These are phyloP conservation scores for Dictyostelium purpureum DNA, from an alignment of 78 protist genomes.

Conservation along the genomic window DNA sequence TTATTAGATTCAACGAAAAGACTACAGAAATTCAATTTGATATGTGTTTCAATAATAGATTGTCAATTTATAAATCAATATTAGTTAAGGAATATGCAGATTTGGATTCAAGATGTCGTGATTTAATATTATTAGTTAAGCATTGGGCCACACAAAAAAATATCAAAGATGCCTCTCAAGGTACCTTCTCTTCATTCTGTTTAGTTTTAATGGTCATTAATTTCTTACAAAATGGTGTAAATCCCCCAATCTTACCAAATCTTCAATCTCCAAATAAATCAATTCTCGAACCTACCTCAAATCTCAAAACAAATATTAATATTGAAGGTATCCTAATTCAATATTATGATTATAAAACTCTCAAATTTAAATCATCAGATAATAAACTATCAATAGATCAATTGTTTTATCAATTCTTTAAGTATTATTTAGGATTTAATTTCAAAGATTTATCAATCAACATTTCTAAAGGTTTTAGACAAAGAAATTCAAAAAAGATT, in stretches of 20 bases:
- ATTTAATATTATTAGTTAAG: conserved; percentile 4
- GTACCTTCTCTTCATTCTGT: conserved; percentile 6
- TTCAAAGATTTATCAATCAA: background rate
- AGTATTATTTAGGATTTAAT: background rate
- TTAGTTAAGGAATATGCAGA: background rate
- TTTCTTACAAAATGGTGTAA: background rate
- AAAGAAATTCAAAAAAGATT: no score
- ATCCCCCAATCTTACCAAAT: background rate
- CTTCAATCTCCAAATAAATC: background rate
- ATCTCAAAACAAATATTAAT: background rate
- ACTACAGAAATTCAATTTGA: background rate
- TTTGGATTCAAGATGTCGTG: background rate
- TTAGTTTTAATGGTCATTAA: background rate
- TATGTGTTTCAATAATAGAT: conserved; percentile 1
- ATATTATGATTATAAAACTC: background rate
- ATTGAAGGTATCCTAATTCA: background rate
- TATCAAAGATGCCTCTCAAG: background rate
- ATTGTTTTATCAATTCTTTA: conserved; percentile 5
- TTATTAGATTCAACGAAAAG: background rate
- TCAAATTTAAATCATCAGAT: background rate
- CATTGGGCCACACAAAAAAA: conserved; percentile 2
- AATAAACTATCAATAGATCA: background rate
- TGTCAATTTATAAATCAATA: background rate
- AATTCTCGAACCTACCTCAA: background rate
- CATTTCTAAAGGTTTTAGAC: background rate